Base-by-base conservation (phyloP, 1,284 basidiomycete species). In the Ustilago shanxiensis region DNA sequence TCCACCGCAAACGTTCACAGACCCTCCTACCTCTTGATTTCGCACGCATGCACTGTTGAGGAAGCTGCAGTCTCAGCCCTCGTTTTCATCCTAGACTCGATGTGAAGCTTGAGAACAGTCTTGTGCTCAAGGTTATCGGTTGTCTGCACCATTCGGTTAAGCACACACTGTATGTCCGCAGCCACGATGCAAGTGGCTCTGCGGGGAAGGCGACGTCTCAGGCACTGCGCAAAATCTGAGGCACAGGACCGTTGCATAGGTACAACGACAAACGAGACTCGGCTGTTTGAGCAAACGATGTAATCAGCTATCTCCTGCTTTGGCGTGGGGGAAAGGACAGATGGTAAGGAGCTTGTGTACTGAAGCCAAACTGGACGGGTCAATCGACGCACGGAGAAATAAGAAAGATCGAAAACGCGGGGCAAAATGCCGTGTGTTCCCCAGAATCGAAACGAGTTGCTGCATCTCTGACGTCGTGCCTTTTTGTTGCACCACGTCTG, bases 321-420 rank as follows among this genome's bases (percentile, higher is more conserved):
- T 49, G 47, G 47, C 47, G 47, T 49, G 47, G 47, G 47, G 47
- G 47, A 28, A 16, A 14, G 24, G 26, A 16, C 6, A 28, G 11
- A 22, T 20, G 24, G 45, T 18, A 24, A 51, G 29, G 22, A 26
- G 24, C 10, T n/a, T n/a, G n/a, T n/a, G n/a, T n/a, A n/a, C n/a
- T n/a, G n/a, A n/a, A 10, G 47, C 50, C 13, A 33, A 52, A 52
- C 33, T 51, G 49, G 49, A 51, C 7, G 28, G 9, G 26, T 11
- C 13, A n/a, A 29, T 7, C 8, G 49, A 39, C 37, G 37, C 37
- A 6, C 18, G 37, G 37, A 39, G 49, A 28, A 20, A n/a, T n/a
- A n/a, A n/a, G n/a, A n/a, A n/a, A n/a, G n/a, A n/a, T n/a, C n/a
- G 20, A 29, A 29, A 52, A 31, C 22, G 50, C 50, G 50, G 50